Base-by-base conservation (phyloP, 2,329 filamentous ascomycete species). In the Periconia digitata region DNA sequence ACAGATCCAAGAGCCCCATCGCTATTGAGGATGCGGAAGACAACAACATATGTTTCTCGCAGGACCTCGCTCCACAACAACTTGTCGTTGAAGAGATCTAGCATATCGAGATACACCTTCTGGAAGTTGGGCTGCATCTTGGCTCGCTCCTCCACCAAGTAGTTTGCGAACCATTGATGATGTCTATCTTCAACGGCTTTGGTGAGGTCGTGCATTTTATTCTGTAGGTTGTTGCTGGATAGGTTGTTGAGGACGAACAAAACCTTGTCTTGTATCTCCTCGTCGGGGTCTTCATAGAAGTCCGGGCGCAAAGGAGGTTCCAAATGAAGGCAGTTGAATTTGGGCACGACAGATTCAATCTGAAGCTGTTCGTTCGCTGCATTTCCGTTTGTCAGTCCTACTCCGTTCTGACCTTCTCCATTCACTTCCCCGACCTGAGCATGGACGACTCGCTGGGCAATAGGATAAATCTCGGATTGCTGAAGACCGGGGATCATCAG, bases 71-170 rank as follows among this genome's bases (percentile, higher is more conserved):
- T 80, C 87, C 90, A 96, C 1, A 99, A 77, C 8, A 80, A 74
- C 64, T 83, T 87, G 67, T 94, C 85, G 58, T 89, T 83, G 59
- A 97, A 90, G 27, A 91, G 82, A 47, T 87, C 87, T 51, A 99
- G 82, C 43, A 99, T 82, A 60, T 96, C 89, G 42, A 97, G 81
- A 67, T 99, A 99, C 18, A 99, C 83, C 50, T 88, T 82, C 60
- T 99, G 94, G 65, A 95, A 97, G 70, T 99, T 99, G 6, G 92
- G 92, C 68, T 99, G 92, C 78, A 96, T 86, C 73, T 96, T 97
- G 24, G 92, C 95, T 39, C 95, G 90, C 68, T 96, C 90, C 65
- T 96, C 92, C 2, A 99, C 94, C 8, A 99, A 79, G 64, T 97
- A 95, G 40, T 85, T 86, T 6, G 95, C 94, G 66, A 99, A 99